phyloP scores from a whole-genome alignment of 2,329 filamentous ascomycete genomes.

The Ceratocystiopsis minuta region DNA sequence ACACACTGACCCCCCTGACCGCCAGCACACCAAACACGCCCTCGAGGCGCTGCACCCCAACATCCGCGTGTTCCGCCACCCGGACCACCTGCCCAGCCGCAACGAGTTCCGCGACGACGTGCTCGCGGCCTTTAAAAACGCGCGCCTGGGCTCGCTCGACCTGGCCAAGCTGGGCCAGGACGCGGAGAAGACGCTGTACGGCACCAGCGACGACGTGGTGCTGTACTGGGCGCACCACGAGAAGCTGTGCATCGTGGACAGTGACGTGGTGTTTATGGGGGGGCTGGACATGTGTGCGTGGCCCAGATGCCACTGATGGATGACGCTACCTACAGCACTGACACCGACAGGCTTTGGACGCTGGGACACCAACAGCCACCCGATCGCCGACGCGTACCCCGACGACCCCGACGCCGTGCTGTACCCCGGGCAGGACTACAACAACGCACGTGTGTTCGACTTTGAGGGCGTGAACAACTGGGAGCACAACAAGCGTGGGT shows the following conservation, averaged over 20 bases:
- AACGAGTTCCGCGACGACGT: slow-evolving; percentile 51
- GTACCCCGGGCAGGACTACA: slow-evolving; percentile 84
- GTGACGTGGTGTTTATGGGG: slow-evolving; percentile 73
- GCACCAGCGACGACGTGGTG: slow-evolving; percentile 62
- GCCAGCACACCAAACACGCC: slow-evolving; percentile 57
- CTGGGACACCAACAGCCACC: slow-evolving; percentile 76
- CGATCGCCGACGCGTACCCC: slow-evolving; percentile 70
- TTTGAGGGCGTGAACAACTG: slow-evolving; percentile 62
- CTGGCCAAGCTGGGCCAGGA: slow-evolving; percentile 52
- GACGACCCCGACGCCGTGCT: slow-evolving; percentile 56
- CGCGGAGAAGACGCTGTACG: slow-evolving; percentile 62
- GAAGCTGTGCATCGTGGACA: slow-evolving; percentile 71
- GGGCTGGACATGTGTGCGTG: slow-evolving; percentile 60
- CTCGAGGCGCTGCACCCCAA: slow-evolving; percentile 65
- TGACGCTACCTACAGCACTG: not conserved
- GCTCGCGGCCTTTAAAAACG: slow-evolving; percentile 35
- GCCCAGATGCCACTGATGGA: no score
- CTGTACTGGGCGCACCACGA: slow-evolving; percentile 90
- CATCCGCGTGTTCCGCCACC: slow-evolving; percentile 77
- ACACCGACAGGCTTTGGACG: slow-evolving; percentile 47
- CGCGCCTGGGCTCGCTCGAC: slow-evolving; percentile 30
- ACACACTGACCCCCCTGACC: not conserved
- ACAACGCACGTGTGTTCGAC: slow-evolving; percentile 72
- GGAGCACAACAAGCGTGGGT: slow-evolving; percentile 59
- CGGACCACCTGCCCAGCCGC: slow-evolving; percentile 65